These are phyloP conservation scores for Pythium guiyangense DNA, from an alignment of 352 stramenopile species.

Conservation along the genomic window DNA sequence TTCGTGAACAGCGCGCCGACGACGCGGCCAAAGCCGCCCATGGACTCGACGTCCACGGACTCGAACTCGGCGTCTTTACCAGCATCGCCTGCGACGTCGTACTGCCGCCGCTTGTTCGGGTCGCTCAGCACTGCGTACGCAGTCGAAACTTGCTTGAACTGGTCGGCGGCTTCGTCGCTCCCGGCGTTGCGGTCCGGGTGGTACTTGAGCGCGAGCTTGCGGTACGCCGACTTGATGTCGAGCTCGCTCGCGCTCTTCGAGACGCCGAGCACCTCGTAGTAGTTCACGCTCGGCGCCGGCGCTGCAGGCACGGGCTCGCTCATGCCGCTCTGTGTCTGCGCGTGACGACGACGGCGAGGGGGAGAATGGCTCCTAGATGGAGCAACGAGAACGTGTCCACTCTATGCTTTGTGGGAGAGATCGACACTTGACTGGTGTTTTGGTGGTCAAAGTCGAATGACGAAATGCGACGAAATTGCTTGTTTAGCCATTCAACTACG, in stretches of 20 bases:
- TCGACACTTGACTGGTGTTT: no score
- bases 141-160: slow-evolving; percentile 85
- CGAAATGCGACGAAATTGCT: no score
- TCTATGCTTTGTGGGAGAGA: no score
- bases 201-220: slow-evolving; percentile 87
- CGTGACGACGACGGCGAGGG: no score
- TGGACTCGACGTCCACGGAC: slow-evolving; percentile 78
- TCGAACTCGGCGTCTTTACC: slow-evolving; percentile 81
- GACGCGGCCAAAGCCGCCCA: slow-evolving; percentile 79
- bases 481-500: no score
- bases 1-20: slow-evolving; percentile 86
- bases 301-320: slow-evolving; percentile 44
- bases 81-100: slow-evolving; percentile 67
- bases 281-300: slow-evolving; percentile 62
- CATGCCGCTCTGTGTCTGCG: slow-evolving; percentile 22
- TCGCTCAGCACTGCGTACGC: slow-evolving; percentile 86
- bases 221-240: slow-evolving; percentile 89
- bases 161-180: slow-evolving; percentile 66
- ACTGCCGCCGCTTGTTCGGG: slow-evolving; percentile 85
- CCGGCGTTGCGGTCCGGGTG: slow-evolving; percentile 87
- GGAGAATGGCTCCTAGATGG: neutral
- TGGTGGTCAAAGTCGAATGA: no score
- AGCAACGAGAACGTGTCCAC: no score
- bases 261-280: slow-evolving; percentile 88
- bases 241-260: slow-evolving; percentile 83